Evolutionary conservation across 2,329 filamentous ascomycete species (phyloP).

Genomic region (Gliomastix tumulicola): DNA sequence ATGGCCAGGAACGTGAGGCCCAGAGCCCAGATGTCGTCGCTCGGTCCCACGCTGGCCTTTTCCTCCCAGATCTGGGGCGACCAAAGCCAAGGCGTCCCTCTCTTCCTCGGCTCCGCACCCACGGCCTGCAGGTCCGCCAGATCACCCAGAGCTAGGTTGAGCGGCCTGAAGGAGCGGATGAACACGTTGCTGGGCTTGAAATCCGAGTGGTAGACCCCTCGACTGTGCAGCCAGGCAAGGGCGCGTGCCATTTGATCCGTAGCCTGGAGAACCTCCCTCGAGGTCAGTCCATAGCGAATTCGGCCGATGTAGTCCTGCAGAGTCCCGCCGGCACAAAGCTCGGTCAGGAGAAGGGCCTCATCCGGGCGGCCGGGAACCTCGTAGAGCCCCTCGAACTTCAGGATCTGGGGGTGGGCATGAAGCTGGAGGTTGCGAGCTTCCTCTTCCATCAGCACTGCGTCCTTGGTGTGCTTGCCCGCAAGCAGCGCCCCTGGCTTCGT

Average conservation of each 20-base stretch:
- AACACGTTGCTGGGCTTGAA: constrained; percentile 24
- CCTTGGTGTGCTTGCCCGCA: too few relatives aligned
- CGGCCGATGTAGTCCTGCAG: constrained; percentile 20
- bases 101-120: constrained; percentile 3
- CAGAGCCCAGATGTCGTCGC: constrained; percentile 25
- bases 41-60: constrained; percentile 10
- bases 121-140: constrained; percentile 18
- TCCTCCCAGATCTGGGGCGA: constrained; percentile 18
- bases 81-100: constrained; percentile 17
- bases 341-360: constrained; percentile 18
- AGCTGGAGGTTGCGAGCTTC: too few relatives aligned
- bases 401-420: too few relatives aligned
- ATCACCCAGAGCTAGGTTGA: constrained; percentile 21
- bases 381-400: constrained; percentile 17
- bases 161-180: constrained; percentile 14
- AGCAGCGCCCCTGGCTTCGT: too few relatives aligned
- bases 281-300: constrained; percentile 8
- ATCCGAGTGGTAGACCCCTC: constrained; percentile 17
- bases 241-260: constrained; percentile 14
- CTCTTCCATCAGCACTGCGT: too few relatives aligned
- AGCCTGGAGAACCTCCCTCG: constrained; percentile 10
- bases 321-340: constrained; percentile 18
- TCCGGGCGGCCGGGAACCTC: constrained; percentile 9
- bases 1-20: constrained; percentile 21
- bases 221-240: constrained; percentile 16